These are phyloP conservation scores for Penicillium psychrosexuale DNA, from an alignment of 2,329 filamentous ascomycete genomes.

Conservation along the genomic window DNA sequence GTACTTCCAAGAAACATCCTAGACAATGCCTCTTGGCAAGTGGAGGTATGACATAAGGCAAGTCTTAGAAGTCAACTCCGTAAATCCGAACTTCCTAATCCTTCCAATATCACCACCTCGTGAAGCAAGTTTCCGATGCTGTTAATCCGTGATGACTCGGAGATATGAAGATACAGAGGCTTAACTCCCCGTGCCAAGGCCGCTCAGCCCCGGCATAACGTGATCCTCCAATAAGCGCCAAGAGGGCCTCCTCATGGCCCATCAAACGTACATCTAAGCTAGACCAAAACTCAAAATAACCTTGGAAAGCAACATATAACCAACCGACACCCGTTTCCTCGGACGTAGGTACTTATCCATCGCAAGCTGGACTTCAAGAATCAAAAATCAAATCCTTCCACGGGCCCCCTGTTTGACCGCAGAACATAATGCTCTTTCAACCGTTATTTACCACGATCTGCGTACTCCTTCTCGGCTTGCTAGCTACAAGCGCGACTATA, in stretches of 20 bases:
- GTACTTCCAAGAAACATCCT: too few relatives aligned
- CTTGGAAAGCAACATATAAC: neutral
- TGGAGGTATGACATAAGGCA: neutral
- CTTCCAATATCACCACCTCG: too few relatives aligned
- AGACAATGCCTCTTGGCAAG: too few relatives aligned
- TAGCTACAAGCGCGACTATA: neutral
- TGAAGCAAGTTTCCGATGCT: too few relatives aligned
- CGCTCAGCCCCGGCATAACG: constrained; percentile 1
- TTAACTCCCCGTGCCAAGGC: constrained; percentile 10
- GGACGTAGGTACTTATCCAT: neutral
- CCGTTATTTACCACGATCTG: neutral
- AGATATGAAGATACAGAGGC: neutral
- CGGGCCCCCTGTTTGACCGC: neutral
- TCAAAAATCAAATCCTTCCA: neutral
- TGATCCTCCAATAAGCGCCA: constrained; percentile 6
- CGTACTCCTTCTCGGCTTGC: neutral
- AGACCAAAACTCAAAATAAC: neutral
- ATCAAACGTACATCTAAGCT: too few relatives aligned
- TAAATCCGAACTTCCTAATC: too few relatives aligned
- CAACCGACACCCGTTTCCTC: neutral
- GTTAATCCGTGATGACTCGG: too few relatives aligned
- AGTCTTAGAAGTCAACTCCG: too few relatives aligned
- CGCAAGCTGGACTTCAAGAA: neutral
- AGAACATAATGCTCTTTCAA: neutral
- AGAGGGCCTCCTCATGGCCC: constrained; percentile 1